These are phyloP conservation scores for Mycena galopus DNA, from an alignment of 768 basidiomycete species.

Conservation along the genomic window DNA sequence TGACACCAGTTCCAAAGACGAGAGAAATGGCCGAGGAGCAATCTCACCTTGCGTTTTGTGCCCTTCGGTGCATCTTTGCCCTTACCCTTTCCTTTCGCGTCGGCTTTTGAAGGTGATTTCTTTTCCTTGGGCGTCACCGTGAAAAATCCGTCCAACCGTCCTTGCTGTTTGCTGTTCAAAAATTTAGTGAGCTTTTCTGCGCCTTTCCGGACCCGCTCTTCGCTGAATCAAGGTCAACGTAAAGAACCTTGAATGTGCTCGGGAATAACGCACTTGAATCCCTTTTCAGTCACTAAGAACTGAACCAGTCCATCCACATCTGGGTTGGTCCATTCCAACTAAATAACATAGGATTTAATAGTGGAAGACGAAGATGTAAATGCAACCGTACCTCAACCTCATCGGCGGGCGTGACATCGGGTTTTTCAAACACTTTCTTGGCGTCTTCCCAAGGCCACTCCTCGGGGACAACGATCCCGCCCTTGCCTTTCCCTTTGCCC, in stretches of 20 bases:
- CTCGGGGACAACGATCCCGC: slow-evolving; percentile 87
- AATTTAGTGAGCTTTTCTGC: slow-evolving; percentile 93
- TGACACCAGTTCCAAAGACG: background rate
- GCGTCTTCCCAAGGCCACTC: slow-evolving; percentile 99
- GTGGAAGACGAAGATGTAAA: background rate
- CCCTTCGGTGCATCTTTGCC: slow-evolving; percentile 56
- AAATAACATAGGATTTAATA: slow-evolving; percentile 9
- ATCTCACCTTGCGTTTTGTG: slow-evolving; percentile 68
- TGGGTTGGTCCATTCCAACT: slow-evolving; percentile 96
- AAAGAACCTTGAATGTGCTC: background rate
- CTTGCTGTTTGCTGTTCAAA: slow-evolving; percentile 93
- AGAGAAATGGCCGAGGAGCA: background rate
- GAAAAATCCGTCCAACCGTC: slow-evolving; percentile 96
- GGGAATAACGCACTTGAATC: slow-evolving; percentile 84
- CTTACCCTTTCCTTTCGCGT: slow-evolving; percentile 55
- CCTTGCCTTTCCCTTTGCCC: slow-evolving; percentile 75
- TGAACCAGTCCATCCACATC: slow-evolving; percentile 94
- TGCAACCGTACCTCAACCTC: slow-evolving; percentile 81
- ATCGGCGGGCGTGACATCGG: slow-evolving; percentile 89
- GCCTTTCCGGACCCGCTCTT: slow-evolving; percentile 96
- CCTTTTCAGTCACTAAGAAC: slow-evolving; percentile 94
- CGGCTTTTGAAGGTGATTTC: slow-evolving; percentile 42
- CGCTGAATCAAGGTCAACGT: slow-evolving; percentile 62
- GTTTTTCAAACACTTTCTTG: slow-evolving; percentile 89
- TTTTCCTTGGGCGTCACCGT: slow-evolving; percentile 75